Evolutionary conservation across 306 rosid genomes (phyloP).

Genomic region (barrel medic (Medicago truncatula)): MtrunA17r5.0-ANR NC_053045.1:3797501-3798000

Average conservation of each 20-base stretch:
- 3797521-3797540: too few relatives aligned
- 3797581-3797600: too few relatives aligned
- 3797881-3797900: conserved; percentile 24
- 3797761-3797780: conserved; percentile 75
- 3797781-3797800: conserved; percentile 90
- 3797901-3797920: background rate
- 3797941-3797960: background rate
- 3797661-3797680: background rate
- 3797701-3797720: background rate
- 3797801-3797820: conserved; percentile 89
- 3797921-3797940: background rate
- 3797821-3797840: conserved; percentile 82
- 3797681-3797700: conserved; percentile 8
- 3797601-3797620: too few relatives aligned
- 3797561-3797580: too few relatives aligned
- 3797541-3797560: too few relatives aligned
- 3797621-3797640: too few relatives aligned
- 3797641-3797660: too few relatives aligned
- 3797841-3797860: conserved; percentile 84
- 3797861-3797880: conserved; percentile 32
- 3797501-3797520: too few relatives aligned
- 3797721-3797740: conserved; percentile 20
- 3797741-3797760: conserved; percentile 52
- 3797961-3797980: background rate
- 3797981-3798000: background rate